Conservation (phyloP, 306 rosid genomes). For the Casuarina cunninghamiana region DNA sequence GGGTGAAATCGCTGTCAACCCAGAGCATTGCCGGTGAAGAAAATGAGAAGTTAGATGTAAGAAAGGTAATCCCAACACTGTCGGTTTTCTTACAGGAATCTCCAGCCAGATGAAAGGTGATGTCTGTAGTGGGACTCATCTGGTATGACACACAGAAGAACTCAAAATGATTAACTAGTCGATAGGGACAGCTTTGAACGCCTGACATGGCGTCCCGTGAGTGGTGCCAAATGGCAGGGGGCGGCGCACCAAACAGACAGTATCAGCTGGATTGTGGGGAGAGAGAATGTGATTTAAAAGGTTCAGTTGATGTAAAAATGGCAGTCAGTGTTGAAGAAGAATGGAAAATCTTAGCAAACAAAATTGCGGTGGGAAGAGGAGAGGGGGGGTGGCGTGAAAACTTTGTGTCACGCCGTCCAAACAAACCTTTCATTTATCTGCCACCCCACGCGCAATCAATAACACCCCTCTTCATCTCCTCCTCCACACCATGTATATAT, state of each 20-base stretch:
- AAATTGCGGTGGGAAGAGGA: constrained; percentile 46
- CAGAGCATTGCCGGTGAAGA: background rate
- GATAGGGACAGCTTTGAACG: constrained; percentile 52
- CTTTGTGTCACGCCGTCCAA: constrained; percentile 94
- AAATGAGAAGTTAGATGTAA: background rate
- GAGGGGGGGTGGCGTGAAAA: constrained; percentile 86
- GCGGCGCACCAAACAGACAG: constrained; percentile 68
- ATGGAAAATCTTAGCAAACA: constrained; percentile 39
- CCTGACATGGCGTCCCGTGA: constrained; percentile 40
- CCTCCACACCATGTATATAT: constrained; percentile 20
- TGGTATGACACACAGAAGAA: constrained; percentile 28
- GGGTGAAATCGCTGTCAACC: background rate
- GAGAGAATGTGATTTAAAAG: constrained; percentile 22
- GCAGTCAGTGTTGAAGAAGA: background rate
- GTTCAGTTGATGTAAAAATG: background rate
- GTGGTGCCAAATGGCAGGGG: constrained; percentile 63
- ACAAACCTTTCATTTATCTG: constrained; percentile 62
- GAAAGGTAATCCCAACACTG: background rate
- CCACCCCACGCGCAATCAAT: constrained; percentile 99
- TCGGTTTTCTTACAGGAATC: background rate
- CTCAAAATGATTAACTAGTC: constrained; percentile 45
- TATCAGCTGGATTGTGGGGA: constrained; percentile 33
- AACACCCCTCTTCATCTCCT: constrained; percentile 26
- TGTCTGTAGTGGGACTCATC: constrained; percentile 33
- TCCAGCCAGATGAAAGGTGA: constrained; percentile 5